Evolutionary conservation across 2,329 filamentous ascomycete species (phyloP).

Genomic region (Arthrobotrys sinensis): DNA sequence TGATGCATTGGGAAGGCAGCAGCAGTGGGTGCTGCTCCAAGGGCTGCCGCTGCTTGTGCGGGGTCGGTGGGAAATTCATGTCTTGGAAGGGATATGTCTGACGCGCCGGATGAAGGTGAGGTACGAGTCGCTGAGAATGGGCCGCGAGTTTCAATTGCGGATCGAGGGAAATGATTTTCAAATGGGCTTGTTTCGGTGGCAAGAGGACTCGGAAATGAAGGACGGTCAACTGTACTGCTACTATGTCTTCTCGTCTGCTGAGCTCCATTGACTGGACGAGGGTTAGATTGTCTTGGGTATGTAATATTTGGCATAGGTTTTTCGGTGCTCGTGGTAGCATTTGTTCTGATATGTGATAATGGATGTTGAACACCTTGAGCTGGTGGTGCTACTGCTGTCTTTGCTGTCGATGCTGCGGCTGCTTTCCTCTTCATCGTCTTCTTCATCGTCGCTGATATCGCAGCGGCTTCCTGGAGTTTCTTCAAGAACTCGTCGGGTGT

Average conservation of each 20-base stretch:
- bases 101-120: slow-evolving; percentile 56
- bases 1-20: slow-evolving; percentile 56
- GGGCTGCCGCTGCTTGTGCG: slow-evolving; percentile 14
- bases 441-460: slow-evolving; percentile 73
- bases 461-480: slow-evolving; percentile 72
- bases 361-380: slow-evolving; percentile 67
- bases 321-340: slow-evolving; percentile 51
- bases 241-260: slow-evolving; percentile 45
- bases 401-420: slow-evolving; percentile 64
- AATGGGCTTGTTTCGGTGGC: slow-evolving; percentile 41
- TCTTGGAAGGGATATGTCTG: slow-evolving; percentile 56
- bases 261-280: slow-evolving; percentile 18
- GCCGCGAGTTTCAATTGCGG: slow-evolving; percentile 57
- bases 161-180: slow-evolving; percentile 57
- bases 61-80: slow-evolving; percentile 56
- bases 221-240: slow-evolving; percentile 51
- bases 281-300: slow-evolving; percentile 38
- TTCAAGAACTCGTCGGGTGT: slow-evolving; percentile 96
- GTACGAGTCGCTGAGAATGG: slow-evolving; percentile 57
- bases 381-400: slow-evolving; percentile 58
- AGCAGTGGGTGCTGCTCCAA: slow-evolving; percentile 8
- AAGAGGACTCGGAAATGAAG: slow-evolving; percentile 58
- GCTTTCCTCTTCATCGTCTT: slow-evolving; percentile 67
- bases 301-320: slow-evolving; percentile 24
- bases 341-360: slow-evolving; percentile 66